These are phyloP conservation scores for Crassisporium funariophilum DNA, from an alignment of 768 basidiomycete species.

Conservation along the genomic window DNA sequence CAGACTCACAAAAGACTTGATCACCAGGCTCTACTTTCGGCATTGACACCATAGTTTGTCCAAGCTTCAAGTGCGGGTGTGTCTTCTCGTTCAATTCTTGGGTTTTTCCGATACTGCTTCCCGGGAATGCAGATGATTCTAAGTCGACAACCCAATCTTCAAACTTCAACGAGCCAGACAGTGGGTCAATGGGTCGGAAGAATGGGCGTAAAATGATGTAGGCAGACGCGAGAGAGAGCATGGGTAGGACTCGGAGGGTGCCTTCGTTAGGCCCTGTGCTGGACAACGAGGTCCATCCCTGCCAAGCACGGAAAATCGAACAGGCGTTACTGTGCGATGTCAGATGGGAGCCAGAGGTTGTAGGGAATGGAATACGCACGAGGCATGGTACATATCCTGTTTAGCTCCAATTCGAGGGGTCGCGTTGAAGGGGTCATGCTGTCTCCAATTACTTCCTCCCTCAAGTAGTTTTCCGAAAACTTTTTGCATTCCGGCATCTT, in stretches of 20 bases:
- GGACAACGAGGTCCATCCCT: conserved; percentile 58
- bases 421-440: conserved; percentile 54
- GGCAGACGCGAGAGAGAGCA: conserved; percentile 54
- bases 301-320: conserved; percentile 59
- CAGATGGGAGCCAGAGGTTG: conserved; percentile 9
- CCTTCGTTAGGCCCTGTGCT: conserved; percentile 60
- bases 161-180: conserved; percentile 33
- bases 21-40: conserved; percentile 64
- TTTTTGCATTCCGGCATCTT: conserved; percentile 43
- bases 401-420: conserved; percentile 48
- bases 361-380: conserved; percentile 37
- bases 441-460: conserved; percentile 45
- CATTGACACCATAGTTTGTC: conserved; percentile 57
- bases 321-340: conserved; percentile 45
- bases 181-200: conserved; percentile 45
- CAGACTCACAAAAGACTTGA: conserved; percentile 55
- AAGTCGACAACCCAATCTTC: conserved; percentile 61
- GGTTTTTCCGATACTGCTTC: conserved; percentile 51
- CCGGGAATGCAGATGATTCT: conserved; percentile 54
- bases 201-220: conserved; percentile 70
- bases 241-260: conserved; percentile 63
- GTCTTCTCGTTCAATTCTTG: conserved; percentile 57
- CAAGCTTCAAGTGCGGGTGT: conserved; percentile 65
- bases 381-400: conserved; percentile 63
- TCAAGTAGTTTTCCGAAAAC: conserved; percentile 47